Base-by-base conservation (phyloP, 139 green algal species). In the Volvox africanus region DNA sequence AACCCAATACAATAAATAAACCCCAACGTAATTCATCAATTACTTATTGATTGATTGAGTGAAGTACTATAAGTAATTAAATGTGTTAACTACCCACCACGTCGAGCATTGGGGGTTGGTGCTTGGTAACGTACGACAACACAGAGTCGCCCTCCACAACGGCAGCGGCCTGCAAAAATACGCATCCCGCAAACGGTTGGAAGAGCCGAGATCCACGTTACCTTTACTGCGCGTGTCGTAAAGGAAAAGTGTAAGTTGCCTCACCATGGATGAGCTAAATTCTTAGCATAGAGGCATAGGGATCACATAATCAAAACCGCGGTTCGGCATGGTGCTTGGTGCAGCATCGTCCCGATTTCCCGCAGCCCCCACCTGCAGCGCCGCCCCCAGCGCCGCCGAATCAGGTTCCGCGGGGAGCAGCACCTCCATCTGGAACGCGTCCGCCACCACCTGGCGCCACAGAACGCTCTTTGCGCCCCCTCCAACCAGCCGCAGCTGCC, bases 371-470 rank as follows among this genome's bases (percentile, higher is more conserved):
- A 84, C 86, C 91, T 99, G 97, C 90, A 99, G 93, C 62, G 97
- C 97, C 2, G 95, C 97, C 0, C 97, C 97, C 16, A 98, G 92
- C 0, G 97, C 97, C 30, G 97, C 97, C 33, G 94, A 96, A 92
- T 99, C 97, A 0, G 96, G 80, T 90, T 99, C 97, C 1, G 93
- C 80, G 0, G 96, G 96, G n/a, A 91, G 88, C 65, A 91, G 36
- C 79, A 91, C 88, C 19, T 28, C 21, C 88, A 91, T 91, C 37
- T 96, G 92, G 88, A 97, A 97, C 16, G 93, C 95, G 89, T 97
- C 95, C 35, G 97, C 97, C 50, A 99, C 94, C 61, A 99, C 36
- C 36, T 96, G 95, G 12, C 96, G 93, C 97, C 97, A 99, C 73
- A 98, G 92, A 65, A 19, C 69, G 91, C 97, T 98, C 35, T 94